Conservation (phyloP, 1,284 basidiomycete species). For the Leccinum pallidistipes region DNA sequence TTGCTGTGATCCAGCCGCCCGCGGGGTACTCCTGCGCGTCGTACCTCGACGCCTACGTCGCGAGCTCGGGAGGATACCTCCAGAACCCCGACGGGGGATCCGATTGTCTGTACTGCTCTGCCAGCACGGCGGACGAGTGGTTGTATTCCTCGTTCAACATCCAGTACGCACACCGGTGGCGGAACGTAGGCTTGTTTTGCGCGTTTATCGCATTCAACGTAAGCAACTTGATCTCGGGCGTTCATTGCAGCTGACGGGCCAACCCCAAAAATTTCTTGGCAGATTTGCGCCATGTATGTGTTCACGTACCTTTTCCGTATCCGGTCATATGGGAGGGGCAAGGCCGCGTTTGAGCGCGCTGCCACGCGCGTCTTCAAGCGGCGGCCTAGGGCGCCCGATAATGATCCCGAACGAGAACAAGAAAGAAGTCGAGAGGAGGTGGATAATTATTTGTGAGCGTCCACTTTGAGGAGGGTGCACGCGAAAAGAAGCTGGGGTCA, state of each 20-base stretch:
- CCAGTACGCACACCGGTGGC: constrained; percentile 49
- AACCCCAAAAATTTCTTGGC: neutral
- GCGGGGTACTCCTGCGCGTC: constrained; percentile 66
- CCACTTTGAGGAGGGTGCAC: neutral
- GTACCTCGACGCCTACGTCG: constrained; percentile 69
- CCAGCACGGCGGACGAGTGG: constrained; percentile 46
- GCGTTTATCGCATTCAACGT: constrained; percentile 51
- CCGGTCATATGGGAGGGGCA: constrained; percentile 23
- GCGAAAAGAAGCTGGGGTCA: neutral
- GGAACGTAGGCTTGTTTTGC: constrained; percentile 48
- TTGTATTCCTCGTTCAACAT: constrained; percentile 48
- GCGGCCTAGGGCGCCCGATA: neutral
- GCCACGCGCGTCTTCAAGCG: neutral
- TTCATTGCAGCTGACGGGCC: neutral
- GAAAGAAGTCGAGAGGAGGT: neutral
- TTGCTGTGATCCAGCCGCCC: constrained; percentile 67
- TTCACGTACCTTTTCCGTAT: constrained; percentile 43
- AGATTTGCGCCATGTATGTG: constrained; percentile 33
- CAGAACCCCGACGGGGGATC: constrained; percentile 62
- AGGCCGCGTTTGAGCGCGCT: neutral
- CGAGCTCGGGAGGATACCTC: constrained; percentile 74
- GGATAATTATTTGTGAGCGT: neutral
- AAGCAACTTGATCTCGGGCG: constrained; percentile 22
- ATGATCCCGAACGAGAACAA: neutral
- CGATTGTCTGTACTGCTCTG: constrained; percentile 68